These are phyloP conservation scores for Thymus quinquecostatus DNA, from an alignment of 257 asterid species.

Conservation along the genomic window DNA sequence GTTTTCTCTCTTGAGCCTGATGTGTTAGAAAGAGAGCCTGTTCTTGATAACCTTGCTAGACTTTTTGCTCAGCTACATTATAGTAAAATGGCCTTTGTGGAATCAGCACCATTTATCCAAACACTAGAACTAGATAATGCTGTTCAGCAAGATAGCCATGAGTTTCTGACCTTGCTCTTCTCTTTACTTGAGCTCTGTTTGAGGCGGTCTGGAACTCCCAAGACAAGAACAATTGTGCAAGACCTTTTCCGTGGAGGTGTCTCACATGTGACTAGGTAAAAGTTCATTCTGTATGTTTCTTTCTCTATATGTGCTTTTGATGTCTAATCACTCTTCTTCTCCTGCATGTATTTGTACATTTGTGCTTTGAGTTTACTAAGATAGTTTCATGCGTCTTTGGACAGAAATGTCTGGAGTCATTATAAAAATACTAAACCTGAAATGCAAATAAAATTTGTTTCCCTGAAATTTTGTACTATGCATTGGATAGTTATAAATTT, in stretches of 20 bases:
- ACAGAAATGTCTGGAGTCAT: conserved; percentile 14
- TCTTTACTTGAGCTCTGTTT: conserved; percentile 88
- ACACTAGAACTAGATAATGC: conserved; percentile 92
- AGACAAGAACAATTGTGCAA: conserved; percentile 78
- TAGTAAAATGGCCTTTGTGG: conserved; percentile 90
- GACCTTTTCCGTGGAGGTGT: conserved; percentile 98
- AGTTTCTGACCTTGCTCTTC: conserved; percentile 88
- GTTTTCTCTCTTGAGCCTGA: conserved; percentile 85
- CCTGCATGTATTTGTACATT: conserved; percentile 20
- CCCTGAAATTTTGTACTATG: not conserved
- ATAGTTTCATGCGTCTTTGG: not conserved
- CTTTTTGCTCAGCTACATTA: conserved; percentile 90
- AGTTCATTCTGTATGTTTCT: conserved; percentile 19
- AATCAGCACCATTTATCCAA: conserved; percentile 94
- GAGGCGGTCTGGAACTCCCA: conserved; percentile 72
- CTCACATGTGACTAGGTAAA: conserved; percentile 89
- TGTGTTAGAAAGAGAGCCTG: conserved; percentile 72
- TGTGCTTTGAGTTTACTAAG: conserved; percentile 22
- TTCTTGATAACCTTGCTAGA: conserved; percentile 73
- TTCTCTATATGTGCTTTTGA: not conserved
- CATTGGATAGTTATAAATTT: not conserved
- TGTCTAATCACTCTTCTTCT: conserved; percentile 26
- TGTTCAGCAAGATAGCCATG: conserved; percentile 98
- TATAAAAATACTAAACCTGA: conserved; percentile 7
- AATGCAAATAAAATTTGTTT: not conserved